Percentiles rank a stretch among this genome's conserved stretches.
These are phyloP conservation scores for Trichophyton simii DNA, from an alignment of 2,329 filamentous ascomycete genomes.

Conservation along the genomic window DNA sequence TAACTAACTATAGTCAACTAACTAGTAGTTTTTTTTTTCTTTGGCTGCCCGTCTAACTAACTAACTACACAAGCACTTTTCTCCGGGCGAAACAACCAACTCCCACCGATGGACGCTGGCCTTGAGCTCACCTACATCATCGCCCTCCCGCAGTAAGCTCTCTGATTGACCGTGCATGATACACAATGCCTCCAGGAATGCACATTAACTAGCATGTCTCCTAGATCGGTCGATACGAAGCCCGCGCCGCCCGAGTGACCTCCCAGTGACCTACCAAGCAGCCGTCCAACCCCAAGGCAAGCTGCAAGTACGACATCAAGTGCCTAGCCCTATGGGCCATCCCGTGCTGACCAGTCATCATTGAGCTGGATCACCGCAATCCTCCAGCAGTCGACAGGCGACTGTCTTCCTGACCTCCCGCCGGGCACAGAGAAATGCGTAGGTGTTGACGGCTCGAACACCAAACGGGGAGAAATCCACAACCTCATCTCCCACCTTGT, in stretches of 20 bases:
- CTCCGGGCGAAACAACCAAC: not conserved
- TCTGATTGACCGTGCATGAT: not conserved
- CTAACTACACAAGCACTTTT: not conserved
- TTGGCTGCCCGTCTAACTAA: not conserved
- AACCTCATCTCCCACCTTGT: not conserved
- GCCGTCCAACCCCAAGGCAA: not conserved
- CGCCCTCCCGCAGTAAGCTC: not conserved
- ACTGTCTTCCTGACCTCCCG: not conserved
- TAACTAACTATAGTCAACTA: not conserved
- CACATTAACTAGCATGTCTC: not conserved
- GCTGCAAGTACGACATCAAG: conserved; percentile 3
- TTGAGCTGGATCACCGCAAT: not conserved
- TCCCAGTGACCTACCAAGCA: not conserved
- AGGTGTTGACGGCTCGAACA: not conserved
- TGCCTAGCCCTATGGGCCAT: not conserved
- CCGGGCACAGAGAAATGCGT: not conserved
- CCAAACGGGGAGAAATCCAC: not conserved
- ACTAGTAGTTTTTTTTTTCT: not conserved
- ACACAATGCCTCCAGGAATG: not conserved
- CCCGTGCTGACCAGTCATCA: conserved; percentile 1
- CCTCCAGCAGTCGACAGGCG: not conserved
- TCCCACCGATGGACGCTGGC: not conserved
- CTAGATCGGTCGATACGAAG: not conserved
- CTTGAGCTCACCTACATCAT: not conserved
- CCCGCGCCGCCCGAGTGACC: not conserved